These are phyloP conservation scores for Purshia tridentata DNA, from an alignment of 306 rosid species.

Conservation along the genomic window DNA sequence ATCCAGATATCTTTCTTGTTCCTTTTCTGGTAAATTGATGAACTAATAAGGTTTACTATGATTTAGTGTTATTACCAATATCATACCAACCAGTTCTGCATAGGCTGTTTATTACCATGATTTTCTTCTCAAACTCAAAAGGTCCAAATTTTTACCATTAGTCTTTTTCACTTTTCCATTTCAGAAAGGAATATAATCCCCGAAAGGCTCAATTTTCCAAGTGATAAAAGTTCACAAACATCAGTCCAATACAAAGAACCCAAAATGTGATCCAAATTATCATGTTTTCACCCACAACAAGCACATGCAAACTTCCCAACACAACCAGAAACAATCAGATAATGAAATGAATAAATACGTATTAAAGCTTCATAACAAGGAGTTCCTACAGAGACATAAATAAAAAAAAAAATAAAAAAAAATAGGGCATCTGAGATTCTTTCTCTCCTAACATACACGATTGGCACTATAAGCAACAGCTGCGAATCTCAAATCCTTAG, in stretches of 20 bases:
- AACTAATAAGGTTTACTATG: not conserved
- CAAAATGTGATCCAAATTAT: not conserved
- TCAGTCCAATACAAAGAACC: not conserved
- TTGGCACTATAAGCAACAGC: constrained; percentile 31
- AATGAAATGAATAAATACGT: constrained; percentile 29
- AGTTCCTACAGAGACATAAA: constrained; percentile 33
- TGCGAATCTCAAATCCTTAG: constrained; percentile 52
- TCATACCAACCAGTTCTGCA: no score
- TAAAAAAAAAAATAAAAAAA: constrained; percentile 3
- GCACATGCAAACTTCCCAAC: not conserved
- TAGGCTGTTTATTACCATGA: no score
- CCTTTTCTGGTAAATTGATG: not conserved
- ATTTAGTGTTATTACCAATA: not conserved
- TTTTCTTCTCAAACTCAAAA: not conserved
- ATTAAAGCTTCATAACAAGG: constrained; percentile 21
- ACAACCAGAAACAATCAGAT: not conserved
- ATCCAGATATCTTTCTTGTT: not conserved
- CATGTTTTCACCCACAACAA: not conserved
- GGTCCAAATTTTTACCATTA: not conserved
- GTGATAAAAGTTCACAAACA: not conserved
- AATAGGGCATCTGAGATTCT: constrained; percentile 35
- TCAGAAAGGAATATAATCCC: not conserved
- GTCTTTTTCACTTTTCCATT: not conserved
- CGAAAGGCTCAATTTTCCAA: not conserved
- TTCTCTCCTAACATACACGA: constrained; percentile 29